Evolutionary conservation across 1,139 yeast species (phyloP).

Genomic region (Keqinozyma sinolaborantium): DNA sequence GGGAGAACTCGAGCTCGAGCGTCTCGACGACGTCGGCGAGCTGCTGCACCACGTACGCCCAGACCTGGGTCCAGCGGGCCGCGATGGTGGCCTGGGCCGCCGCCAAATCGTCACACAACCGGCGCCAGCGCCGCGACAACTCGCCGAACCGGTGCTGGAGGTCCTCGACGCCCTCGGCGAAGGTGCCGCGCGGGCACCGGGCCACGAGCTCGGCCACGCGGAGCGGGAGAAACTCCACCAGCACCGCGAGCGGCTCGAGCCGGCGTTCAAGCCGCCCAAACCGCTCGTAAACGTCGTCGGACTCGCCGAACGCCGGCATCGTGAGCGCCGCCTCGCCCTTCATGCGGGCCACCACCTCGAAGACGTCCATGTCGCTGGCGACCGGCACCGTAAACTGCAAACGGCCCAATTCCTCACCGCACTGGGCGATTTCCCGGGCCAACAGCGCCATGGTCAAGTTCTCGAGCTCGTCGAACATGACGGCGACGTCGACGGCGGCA

Average conservation of each 20-base stretch:
- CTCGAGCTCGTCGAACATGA: conserved; percentile 57
- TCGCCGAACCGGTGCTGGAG: conserved; percentile 38
- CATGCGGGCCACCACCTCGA: conserved; percentile 38
- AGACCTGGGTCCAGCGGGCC: conserved; percentile 54
- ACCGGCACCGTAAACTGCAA: conserved; percentile 32
- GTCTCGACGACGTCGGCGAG: conserved; percentile 24
- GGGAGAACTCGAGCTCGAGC: conserved; percentile 22
- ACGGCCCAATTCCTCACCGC: too few relatives aligned
- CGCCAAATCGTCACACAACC: conserved; percentile 28
- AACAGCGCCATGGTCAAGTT: conserved; percentile 50
- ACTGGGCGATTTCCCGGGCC: conserved; percentile 46
- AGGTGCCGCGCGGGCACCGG: conserved; percentile 16
- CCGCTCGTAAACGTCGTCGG: conserved; percentile 28
- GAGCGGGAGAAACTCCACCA: conserved; percentile 56
- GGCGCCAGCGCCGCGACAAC: conserved; percentile 37
- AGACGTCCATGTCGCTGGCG: conserved; percentile 36
- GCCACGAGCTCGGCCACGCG: conserved; percentile 45
- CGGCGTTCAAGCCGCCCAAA: conserved; percentile 27
- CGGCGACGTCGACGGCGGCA: conserved; percentile 55
- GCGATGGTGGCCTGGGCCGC: conserved; percentile 49
- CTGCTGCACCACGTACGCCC: conserved; percentile 40
- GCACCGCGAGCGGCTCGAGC: conserved; percentile 52
- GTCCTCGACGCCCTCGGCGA: conserved; percentile 28
- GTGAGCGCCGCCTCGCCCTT: conserved; percentile 24
- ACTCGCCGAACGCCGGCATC: conserved; percentile 30